Base-by-base conservation (phyloP, 2,329 filamentous ascomycete species). In the Claviceps digitariae region DNA sequence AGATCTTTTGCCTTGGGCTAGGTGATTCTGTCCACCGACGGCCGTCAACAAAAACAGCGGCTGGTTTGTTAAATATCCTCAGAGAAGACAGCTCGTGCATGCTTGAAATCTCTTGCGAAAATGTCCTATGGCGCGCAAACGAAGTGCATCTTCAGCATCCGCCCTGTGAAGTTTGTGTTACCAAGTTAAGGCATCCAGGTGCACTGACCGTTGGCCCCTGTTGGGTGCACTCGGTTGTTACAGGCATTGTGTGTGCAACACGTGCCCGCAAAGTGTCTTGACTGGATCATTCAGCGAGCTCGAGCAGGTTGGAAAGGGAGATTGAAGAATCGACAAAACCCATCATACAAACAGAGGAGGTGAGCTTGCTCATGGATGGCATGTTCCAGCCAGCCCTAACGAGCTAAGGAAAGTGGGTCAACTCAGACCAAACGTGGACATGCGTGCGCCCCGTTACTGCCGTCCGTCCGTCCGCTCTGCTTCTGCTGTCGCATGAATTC, bases 191-290 rank as follows among this genome's bases (percentile, higher is more conserved):
- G 48, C 48, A 53, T 50, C 52, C 52, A 53, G 46, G 46, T 50
- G 48, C 52, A 50, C 41, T 29, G 52, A 53, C 34, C 23, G 46
- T 43, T 50, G 23, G 15, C 48, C 38, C 49, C 38, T 43, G 38
- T 44, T 51, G 23, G 49, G 49, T 51, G 49, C 38, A 51, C 41
- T 34, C 29, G 49, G 25, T 51, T 10, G 38, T 34, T 21, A 31
- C 25, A 31, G 38, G 49, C 49, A 51, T 51, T 36, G n/a, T 51
- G 40, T 51, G 49, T 51, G 49, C 49, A 51, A 51, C 49, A 45
- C 27, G 40, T 44, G 27, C 49, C 38, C 12, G 13, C n/a, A 20
- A n/a, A 36, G 25, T 17, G 34, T 40, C 2, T 41, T 29, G 36
- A 50, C 34, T n/a, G 23, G 48, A 41, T 50, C 23, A 29, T 50